Base-by-base conservation (phyloP, 148 eudicot species). In the Salicornia ramosissima region DNA sequence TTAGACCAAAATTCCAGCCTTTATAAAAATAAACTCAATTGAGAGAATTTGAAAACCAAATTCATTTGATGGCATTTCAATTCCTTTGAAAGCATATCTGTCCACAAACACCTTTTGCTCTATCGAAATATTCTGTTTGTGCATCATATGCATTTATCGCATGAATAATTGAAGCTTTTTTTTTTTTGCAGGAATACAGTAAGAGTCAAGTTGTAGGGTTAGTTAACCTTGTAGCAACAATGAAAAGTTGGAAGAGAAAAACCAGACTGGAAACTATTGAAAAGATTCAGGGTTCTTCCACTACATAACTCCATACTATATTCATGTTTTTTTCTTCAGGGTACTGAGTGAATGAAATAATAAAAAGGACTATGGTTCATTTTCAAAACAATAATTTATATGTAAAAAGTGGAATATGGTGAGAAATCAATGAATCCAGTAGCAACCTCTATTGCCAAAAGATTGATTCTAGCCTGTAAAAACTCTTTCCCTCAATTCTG, bases 221-320 rank as follows among this genome's bases (percentile, higher is more conserved):
- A 64, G 68, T 92, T 31, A 92, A 92, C 77, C 97, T 92, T 53
- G 97, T 92, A 26, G 91, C 97, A 26, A 81, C 93, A 9, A 86
- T 90, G 90, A 90, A 92, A 79, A 82, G 96, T 18, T 92, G 97
- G 97, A 92, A 86, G 77, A 86, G 97, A 71, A 92, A 92, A 88
- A 88, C 84, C 62, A 82, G 91, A 77, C 80, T 92, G 75, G 97
- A 90, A 81, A 83, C 84, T 65, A 79, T 92, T 54, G 97, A 90
- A 68, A 92, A 90, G 84, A 83, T 92, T 18, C 96, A 87, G 58
- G 81, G 77, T 79, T 39, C 73, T 64, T 51, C 39, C n/a, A n/a
- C n/a, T n/a, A 50, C 56, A 52, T 52, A 52, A 24, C 56, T 10
- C 33, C 11, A 25, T 24, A 16, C 11, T 54, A 14, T 28, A 55